Base-by-base conservation (phyloP, 441 rosid genomes). In the Syzygium malaccense region DNA sequence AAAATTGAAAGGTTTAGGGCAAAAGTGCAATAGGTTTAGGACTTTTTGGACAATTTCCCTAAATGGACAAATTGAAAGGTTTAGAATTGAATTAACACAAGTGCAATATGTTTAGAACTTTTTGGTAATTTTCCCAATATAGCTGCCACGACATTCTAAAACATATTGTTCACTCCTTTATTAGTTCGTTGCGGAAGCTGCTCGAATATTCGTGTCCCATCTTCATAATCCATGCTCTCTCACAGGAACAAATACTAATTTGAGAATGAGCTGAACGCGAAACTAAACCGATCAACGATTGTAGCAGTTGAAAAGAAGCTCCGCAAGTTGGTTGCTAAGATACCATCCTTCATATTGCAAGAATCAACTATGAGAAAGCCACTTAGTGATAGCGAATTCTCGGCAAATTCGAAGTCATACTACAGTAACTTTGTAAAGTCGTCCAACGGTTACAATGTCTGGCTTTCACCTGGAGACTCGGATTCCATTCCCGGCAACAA, bases 331-430 rank as follows among this genome's bases (percentile, higher is more conserved):
- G 68, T 45, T 45, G 33, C 15, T n/a, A n/a, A 62, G 30, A 26
- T n/a, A 7, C 37, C 0, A 0, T 7, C 37, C 18, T 60, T n/a
- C 71, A 3, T n/a, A 7, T 15, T 0, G 71, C 71, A n/a, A n/a
- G 20, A 14, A 62, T 7, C 15, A 37, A n/a, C 71, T 62, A 3
- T n/a, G 37, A 62, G 37, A 62, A n/a, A n/a, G 32, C 66, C 66
- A 13, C 30, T 17, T 6, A 6, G 32, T n/a, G 66, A 60, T 15
- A 13, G 30, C 66, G 66, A 60, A 60, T 14, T 60, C 66, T 60
- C 66, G 66, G 32, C 32, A 14, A 14, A n/a, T 62, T n/a, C 37
- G 33, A 18, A n/a, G 71, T 62, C 71, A 18, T 3, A 62, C 20
- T 14, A 2, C 3, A 17, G n/a, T 7, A 62, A n/a, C 37, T 62